Conservation (phyloP, 2,329 filamentous ascomycete species). For the Metarhizium sp. region DNA sequence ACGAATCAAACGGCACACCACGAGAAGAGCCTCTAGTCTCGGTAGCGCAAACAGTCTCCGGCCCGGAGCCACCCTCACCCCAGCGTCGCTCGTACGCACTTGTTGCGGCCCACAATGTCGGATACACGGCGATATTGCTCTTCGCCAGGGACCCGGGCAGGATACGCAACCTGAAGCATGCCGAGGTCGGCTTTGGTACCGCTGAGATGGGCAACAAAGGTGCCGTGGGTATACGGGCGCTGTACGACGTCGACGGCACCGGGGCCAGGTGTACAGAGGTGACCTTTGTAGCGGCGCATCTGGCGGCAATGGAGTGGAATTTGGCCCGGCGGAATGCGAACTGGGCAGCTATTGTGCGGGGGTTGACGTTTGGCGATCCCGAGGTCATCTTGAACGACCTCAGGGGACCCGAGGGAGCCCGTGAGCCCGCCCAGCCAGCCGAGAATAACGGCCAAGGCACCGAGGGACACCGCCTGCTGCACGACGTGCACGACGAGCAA, state of each 20-base stretch:
- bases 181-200: constrained; percentile 74
- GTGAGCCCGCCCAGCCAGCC: constrained; percentile 1
- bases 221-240: constrained; percentile 68
- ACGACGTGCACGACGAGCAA: constrained; percentile 24
- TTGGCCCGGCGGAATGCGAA: constrained; percentile 70
- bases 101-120: constrained; percentile 63
- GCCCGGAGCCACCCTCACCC: constrained; percentile 7
- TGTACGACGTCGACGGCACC: constrained; percentile 33
- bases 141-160: constrained; percentile 59
- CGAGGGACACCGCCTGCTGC: constrained; percentile 23
- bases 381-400: constrained; percentile 25
- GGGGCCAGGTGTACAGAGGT: constrained; percentile 45
- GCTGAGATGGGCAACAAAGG: constrained; percentile 94
- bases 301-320: constrained; percentile 80
- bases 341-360: constrained; percentile 75
- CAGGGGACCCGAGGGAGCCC: constrained; percentile 6
- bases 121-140: constrained; percentile 83
- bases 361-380: constrained; percentile 63
- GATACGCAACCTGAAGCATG: constrained; percentile 61
- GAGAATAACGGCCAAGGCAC: constrained; percentile 14
- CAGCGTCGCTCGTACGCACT: constrained; percentile 51
- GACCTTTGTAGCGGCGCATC: constrained; percentile 80
- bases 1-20: constrained; percentile 11
- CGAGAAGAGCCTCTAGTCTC: constrained; percentile 8
- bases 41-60: constrained; percentile 4